A percentile compares a stretch with the other conserved stretches of the same genome.
Evolutionary conservation across 176 grass and related monocot genomes (phyloP).

Genomic region (Alloteropsis semialata): DNA sequence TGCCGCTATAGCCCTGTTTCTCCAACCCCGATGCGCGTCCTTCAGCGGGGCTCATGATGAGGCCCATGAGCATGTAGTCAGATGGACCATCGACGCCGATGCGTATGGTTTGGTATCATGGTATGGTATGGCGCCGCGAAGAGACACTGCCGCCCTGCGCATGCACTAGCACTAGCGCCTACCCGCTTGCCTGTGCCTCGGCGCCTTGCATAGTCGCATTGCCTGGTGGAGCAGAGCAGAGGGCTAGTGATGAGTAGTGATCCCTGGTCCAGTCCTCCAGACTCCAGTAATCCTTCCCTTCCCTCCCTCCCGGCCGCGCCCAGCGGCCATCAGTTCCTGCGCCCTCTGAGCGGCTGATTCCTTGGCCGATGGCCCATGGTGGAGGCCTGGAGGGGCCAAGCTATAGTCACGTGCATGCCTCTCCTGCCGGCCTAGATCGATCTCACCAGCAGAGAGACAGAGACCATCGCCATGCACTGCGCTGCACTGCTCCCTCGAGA

Average conservation of each 20-base stretch:
- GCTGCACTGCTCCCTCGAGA: background rate
- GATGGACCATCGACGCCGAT: background rate
- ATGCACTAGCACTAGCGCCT: too few relatives aligned
- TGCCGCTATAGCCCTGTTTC: background rate
- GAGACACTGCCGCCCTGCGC: too few relatives aligned
- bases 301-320: background rate
- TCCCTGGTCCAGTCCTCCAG: background rate
- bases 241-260: too few relatives aligned
- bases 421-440: background rate
- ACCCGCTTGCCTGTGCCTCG: too few relatives aligned
- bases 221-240: background rate
- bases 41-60: slow-evolving; percentile 27
- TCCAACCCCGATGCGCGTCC: background rate
- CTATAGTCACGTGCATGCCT: background rate
- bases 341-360: background rate
- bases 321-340: background rate
- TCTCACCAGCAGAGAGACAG: too few relatives aligned
- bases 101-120: background rate
- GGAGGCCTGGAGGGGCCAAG: background rate
- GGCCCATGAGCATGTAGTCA: slow-evolving; percentile 3
- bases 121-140: background rate
- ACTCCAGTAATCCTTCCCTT: background rate
- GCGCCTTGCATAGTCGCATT: too few relatives aligned
- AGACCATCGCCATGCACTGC: too few relatives aligned
- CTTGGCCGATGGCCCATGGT: background rate